These are phyloP conservation scores for Aspergillus fischeri DNA, from an alignment of 2,329 filamentous ascomycete species.

Conservation along the genomic window DNA sequence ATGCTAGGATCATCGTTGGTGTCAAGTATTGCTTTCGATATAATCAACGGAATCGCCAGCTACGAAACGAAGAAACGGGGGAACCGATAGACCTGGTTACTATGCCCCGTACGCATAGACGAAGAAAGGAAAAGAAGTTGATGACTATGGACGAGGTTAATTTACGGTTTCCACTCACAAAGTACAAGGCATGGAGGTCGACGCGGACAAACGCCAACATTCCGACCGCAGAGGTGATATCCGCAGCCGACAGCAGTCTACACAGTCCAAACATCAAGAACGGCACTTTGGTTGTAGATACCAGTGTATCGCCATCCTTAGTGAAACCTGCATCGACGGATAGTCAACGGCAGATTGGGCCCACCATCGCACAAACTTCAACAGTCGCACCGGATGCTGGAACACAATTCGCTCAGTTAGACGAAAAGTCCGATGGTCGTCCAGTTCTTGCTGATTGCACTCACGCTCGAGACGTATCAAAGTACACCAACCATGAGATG, in stretches of 20 bases:
- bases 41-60: conserved; percentile 83
- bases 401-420: conserved; percentile 4
- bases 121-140: conserved; percentile 92
- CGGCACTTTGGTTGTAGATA: conserved; percentile 25
- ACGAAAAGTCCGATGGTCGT: conserved; percentile 14
- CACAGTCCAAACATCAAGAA: conserved; percentile 68
- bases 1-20: conserved; percentile 92
- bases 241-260: conserved; percentile 64
- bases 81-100: conserved; percentile 84
- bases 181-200: conserved; percentile 94
- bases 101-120: conserved; percentile 79
- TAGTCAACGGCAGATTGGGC: conserved; percentile 15
- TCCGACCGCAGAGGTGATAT: conserved; percentile 78
- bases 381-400: conserved; percentile 13
- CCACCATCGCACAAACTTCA: conserved; percentile 12
- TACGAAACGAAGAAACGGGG: conserved; percentile 72
- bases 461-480: not conserved
- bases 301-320: conserved; percentile 16
- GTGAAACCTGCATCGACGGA: conserved; percentile 20
- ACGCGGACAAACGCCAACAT: conserved; percentile 78
- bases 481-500: not conserved
- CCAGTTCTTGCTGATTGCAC: not conserved
- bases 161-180: conserved; percentile 88
- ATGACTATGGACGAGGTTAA: conserved; percentile 99
- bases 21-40: conserved; percentile 99